Conservation (phyloP, 2,329 filamentous ascomycete species). For the Colletotrichum camelliae region DNA sequence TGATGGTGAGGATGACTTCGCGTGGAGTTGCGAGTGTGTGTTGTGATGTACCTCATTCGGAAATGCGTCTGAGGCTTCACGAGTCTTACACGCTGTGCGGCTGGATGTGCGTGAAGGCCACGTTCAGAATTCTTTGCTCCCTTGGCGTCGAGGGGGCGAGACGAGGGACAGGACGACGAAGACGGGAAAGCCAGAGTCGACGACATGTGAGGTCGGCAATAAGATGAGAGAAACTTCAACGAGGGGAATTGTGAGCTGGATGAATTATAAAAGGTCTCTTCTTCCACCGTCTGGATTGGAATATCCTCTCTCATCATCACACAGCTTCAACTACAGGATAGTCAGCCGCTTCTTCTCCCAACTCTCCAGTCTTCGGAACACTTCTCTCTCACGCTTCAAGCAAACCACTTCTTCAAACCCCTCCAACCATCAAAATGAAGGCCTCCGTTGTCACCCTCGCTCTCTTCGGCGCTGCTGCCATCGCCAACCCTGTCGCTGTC, state of each 20-base stretch:
- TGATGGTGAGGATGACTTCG: neutral
- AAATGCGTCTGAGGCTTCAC: neutral
- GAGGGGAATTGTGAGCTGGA: neutral
- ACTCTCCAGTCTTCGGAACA: neutral
- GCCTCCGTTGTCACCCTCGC: constrained; percentile 4
- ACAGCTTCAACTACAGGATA: constrained; percentile 14
- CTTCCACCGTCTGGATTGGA: neutral
- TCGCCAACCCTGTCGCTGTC: constrained; percentile 11
- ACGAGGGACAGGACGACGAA: neutral
- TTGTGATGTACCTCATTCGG: neutral
- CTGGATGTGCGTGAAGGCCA: neutral
- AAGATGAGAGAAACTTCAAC: neutral
- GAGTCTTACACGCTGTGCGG: neutral
- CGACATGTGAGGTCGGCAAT: neutral
- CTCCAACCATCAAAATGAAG: constrained; percentile 21
- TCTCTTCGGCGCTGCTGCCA: neutral
- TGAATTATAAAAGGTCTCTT: constrained; percentile 14
- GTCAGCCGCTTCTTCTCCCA: constrained; percentile 13
- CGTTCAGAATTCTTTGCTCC: neutral
- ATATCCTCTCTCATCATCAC: constrained; percentile 2
- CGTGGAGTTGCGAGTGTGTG: neutral
- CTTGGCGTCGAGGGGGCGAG: neutral
- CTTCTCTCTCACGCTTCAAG: neutral
- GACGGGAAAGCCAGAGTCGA: neutral
- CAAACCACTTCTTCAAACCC: neutral